These are phyloP conservation scores for Pulveroboletus sp. DNA, from an alignment of 768 basidiomycete species.

Conservation along the genomic window DNA sequence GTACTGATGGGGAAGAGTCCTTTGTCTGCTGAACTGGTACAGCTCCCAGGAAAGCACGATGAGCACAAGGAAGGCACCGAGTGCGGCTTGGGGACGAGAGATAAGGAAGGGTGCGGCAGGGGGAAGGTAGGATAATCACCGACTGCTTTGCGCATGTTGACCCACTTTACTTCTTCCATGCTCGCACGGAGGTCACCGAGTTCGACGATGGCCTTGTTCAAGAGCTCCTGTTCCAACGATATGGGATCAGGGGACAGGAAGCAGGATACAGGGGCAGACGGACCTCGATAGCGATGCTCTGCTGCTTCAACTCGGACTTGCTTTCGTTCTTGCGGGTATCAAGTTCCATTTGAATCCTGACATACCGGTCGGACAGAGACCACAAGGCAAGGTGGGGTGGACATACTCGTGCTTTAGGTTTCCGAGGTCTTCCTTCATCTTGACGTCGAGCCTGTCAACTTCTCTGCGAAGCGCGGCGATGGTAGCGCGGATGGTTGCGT, in stretches of 20 bases:
- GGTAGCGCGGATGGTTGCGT: constrained; percentile 71
- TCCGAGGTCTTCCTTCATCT: constrained; percentile 90
- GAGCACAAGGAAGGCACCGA: constrained; percentile 61
- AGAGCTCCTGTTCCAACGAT: constrained; percentile 48
- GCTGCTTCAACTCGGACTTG: constrained; percentile 74
- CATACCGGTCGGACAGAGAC: neutral
- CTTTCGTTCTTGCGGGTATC: constrained; percentile 91
- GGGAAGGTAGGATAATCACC: constrained; percentile 39
- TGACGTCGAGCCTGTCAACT: constrained; percentile 77
- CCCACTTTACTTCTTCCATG: constrained; percentile 85
- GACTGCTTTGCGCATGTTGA: constrained; percentile 82
- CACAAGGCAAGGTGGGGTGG: neutral
- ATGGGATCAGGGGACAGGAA: neutral
- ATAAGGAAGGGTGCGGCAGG: neutral
- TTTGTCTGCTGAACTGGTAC: constrained; percentile 38
- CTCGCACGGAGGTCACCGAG: constrained; percentile 75
- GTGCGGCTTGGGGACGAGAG: constrained; percentile 42
- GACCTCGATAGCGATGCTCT: constrained; percentile 84
- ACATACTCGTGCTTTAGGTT: constrained; percentile 90
- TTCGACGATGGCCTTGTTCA: constrained; percentile 68
- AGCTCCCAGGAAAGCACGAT: constrained; percentile 72
- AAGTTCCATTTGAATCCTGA: constrained; percentile 92
- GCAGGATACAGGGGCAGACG: constrained; percentile 6
- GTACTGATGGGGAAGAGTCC: constrained; percentile 13
- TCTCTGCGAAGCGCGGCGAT: constrained; percentile 79